Base-by-base conservation (phyloP, 148 eudicot genomes). In the Camellia lanceoleosa region DNA sequence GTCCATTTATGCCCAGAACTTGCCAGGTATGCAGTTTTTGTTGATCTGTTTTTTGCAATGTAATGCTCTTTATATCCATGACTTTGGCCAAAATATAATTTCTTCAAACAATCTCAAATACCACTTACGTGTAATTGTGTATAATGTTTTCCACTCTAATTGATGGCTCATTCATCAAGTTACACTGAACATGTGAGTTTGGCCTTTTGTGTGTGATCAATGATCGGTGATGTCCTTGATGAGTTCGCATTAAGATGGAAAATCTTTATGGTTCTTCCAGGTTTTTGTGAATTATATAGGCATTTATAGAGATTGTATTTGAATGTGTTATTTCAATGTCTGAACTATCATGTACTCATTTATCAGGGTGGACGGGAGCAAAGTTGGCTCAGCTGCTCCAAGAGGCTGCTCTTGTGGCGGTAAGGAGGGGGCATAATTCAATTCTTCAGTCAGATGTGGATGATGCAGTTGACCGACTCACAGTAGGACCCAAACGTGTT, bases 381-480 rank as follows among this genome's bases (percentile, higher is more conserved):
- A 95, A 84, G 82, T 79, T 95, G 88, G 98, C 98, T 78, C 98
- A 93, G 85, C 86, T 95, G 80, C 89, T 95, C 69, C 97, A 95
- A 87, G 98, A 95, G 89, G 91, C 97, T 83, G 97, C 98, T 85
- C 89, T 95, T 79, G 94, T 95, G 78, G 98, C 98, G 54, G 97
- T 93, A 7, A 93, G 98, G 81, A 95, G 88, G 84, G 88, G 87
- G 55, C 98, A 95, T 81, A 81, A 82, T 14, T 86, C 87, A 60
- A 83, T 95, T 84, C 69, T 90, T 77, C 93, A 89, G 69, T 84
- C 90, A 60, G 97, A 95, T 81, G 83, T 95, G 82, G 95, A 93
- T 87, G 97, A 95, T 83, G 98, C 98, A 43, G 97, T 95, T 65
- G 98, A 89, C 84, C 90, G 98, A 64, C 94, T 92, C 18, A 93